Evolutionary conservation across 805 yeast species (phyloP).

Genomic region (Metschnikowia drakensbergensis): DNA sequence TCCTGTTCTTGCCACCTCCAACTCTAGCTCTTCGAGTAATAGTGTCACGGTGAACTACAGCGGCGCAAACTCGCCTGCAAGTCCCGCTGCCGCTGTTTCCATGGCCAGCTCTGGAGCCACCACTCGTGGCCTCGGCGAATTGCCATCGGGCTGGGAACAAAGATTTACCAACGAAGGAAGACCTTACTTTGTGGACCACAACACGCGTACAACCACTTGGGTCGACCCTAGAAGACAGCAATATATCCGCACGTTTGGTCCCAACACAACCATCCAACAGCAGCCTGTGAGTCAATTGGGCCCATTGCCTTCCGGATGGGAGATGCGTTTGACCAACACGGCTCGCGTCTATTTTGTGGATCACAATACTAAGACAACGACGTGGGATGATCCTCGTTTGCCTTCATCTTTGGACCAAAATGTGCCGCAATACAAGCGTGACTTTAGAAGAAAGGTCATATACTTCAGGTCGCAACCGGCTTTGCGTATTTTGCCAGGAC

Average conservation of each 20-base stretch:
- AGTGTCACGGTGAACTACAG: slow-evolving; percentile 46
- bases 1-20: slow-evolving; percentile 23
- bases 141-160: slow-evolving; percentile 99
- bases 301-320: slow-evolving; percentile 99
- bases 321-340: slow-evolving; percentile 97
- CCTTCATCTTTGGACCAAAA: slow-evolving; percentile 97
- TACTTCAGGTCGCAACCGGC: slow-evolving; percentile 99
- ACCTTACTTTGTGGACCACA: slow-evolving; percentile 97
- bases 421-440: slow-evolving; percentile 99
- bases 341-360: slow-evolving; percentile 98
- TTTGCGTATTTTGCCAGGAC: slow-evolving; percentile 93
- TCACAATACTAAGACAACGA: slow-evolving; percentile 97
- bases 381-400: slow-evolving; percentile 99
- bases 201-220: slow-evolving; percentile 99
- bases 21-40: slow-evolving; percentile 29
- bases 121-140: slow-evolving; percentile 92
- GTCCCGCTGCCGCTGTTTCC: slow-evolving; percentile 63
- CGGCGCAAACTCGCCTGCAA: slow-evolving; percentile 49
- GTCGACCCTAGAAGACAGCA: slow-evolving; percentile 99
- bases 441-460: slow-evolving; percentile 93
- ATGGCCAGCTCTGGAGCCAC: slow-evolving; percentile 82
- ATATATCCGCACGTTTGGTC: slow-evolving; percentile 90
- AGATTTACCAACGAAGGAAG: slow-evolving; percentile 97
- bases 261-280: slow-evolving; percentile 89
- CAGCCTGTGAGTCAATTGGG: slow-evolving; percentile 98